Percentiles rank a stretch among this genome's conserved stretches.
phyloP scores from a whole-genome alignment of 352 stramenopile species.

The Globisporangium ultimum region DNA sequence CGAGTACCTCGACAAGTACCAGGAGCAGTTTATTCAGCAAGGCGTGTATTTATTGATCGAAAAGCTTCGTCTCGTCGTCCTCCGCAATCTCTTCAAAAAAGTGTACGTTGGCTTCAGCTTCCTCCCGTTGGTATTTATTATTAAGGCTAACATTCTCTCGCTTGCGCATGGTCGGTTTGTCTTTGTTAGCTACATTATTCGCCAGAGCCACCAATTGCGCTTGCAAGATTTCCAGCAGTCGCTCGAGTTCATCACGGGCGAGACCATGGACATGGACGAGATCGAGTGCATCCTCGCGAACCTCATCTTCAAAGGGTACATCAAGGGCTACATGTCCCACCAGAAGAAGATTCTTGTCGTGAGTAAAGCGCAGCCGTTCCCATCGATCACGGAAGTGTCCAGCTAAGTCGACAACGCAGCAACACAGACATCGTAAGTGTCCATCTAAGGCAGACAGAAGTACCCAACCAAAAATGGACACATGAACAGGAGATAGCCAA shows the following conservation, averaged over 20 bases:
- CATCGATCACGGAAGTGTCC: slow-evolving; percentile 74
- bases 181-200: slow-evolving; percentile 62
- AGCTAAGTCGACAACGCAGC: slow-evolving; percentile 35
- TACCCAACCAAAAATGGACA: no score
- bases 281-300: slow-evolving; percentile 97
- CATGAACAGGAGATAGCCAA: no score
- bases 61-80: slow-evolving; percentile 93
- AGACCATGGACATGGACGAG: slow-evolving; percentile 92
- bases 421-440: no score
- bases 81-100: slow-evolving; percentile 96
- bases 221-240: slow-evolving; percentile 88
- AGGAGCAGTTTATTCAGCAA: slow-evolving; percentile 87
- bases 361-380: slow-evolving; percentile 94
- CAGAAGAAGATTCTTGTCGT: slow-evolving; percentile 95
- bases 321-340: slow-evolving; percentile 97
- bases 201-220: slow-evolving; percentile 87
- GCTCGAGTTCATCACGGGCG: slow-evolving; percentile 82
- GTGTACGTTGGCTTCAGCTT: slow-evolving; percentile 60
- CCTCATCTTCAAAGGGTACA: slow-evolving; percentile 95
- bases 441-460: no score
- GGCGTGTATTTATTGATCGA: slow-evolving; percentile 96
- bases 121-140: no score
- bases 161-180: not conserved
- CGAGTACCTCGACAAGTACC: slow-evolving; percentile 88
- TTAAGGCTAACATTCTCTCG: not conserved